Evolutionary conservation across 1,139 yeast genomes (phyloP).

Genomic region (Casaregolazyma suthepensis): DNA sequence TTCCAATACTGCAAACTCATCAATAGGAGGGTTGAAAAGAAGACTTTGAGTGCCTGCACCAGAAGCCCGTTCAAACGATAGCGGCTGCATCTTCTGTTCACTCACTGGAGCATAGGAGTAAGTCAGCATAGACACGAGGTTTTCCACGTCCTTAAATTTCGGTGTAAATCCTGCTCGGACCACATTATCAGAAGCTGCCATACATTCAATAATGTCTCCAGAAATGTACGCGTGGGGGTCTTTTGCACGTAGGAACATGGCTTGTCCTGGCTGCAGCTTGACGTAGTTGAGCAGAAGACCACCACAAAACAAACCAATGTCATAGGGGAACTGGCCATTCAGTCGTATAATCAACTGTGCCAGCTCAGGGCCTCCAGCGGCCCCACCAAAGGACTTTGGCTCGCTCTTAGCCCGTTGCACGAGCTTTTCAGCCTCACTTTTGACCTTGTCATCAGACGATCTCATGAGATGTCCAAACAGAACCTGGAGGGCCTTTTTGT

Average conservation of each 20-base stretch:
- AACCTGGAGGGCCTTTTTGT: constrained; percentile 61
- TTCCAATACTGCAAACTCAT: constrained; percentile 87
- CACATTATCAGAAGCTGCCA: constrained; percentile 98
- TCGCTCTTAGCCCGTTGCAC: constrained; percentile 52
- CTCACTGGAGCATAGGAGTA: constrained; percentile 84
- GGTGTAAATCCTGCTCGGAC: constrained; percentile 99
- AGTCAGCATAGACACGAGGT: constrained; percentile 84
- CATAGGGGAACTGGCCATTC: constrained; percentile 84
- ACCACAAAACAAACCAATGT: constrained; percentile 93
- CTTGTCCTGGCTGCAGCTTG: constrained; percentile 80
- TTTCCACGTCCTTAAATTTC: constrained; percentile 89
- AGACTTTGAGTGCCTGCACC: constrained; percentile 44
- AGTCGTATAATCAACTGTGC: constrained; percentile 70
- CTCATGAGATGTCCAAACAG: constrained; percentile 82
- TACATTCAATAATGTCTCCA: constrained; percentile 97
- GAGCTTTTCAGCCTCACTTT: constrained; percentile 50
- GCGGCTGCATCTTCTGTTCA: constrained; percentile 83
- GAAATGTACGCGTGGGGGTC: constrained; percentile 97
- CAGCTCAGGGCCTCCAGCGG: constrained; percentile 42
- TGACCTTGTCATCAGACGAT: constrained; percentile 53
- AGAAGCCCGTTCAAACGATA: constrained; percentile 52
- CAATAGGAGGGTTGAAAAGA: constrained; percentile 92
- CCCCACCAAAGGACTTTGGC: constrained; percentile 31
- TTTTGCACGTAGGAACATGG: constrained; percentile 92
- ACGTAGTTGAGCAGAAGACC: constrained; percentile 89